Percentiles rank a stretch among this genome's conserved stretches.
Evolutionary conservation across 2,329 filamentous ascomycete genomes (phyloP).

Genomic region (Aspergillus viridinutans): DNA sequence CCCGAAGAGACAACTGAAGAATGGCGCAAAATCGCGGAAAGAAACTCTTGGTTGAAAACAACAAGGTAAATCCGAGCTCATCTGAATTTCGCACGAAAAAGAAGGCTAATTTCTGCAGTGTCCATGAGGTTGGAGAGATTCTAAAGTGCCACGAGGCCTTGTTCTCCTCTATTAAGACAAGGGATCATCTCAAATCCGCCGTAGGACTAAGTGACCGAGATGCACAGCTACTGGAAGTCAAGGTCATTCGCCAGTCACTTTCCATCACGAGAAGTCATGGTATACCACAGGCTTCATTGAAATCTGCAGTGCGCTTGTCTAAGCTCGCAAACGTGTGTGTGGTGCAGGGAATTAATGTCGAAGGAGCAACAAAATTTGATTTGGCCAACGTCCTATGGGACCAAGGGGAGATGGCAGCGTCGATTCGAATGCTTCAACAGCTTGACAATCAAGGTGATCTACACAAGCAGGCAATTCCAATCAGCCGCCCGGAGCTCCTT

Average conservation of each 20-base stretch:
- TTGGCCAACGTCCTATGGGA: conserved; percentile 90
- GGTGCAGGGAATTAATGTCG: conserved; percentile 68
- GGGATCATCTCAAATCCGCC: conserved; percentile 57
- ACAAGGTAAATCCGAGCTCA: conserved; percentile 58
- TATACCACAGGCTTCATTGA: conserved; percentile 79
- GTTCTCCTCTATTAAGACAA: conserved; percentile 72
- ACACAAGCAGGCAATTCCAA: conserved; percentile 64
- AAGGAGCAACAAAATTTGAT: conserved; percentile 74
- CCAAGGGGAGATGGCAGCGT: conserved; percentile 81
- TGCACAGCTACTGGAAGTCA: conserved; percentile 67
- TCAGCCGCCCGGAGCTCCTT: conserved; percentile 74
- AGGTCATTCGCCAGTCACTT: conserved; percentile 71
- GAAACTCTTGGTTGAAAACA: conserved; percentile 75
- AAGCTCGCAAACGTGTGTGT: conserved; percentile 68
- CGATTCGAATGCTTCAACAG: conserved; percentile 80
- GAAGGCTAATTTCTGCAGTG: conserved; percentile 30
- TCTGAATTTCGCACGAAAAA: neutral
- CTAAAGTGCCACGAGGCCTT: conserved; percentile 79
- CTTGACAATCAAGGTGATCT: conserved; percentile 61
- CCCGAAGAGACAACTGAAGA: conserved; percentile 58
- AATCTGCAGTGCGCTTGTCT: conserved; percentile 76
- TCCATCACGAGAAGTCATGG: conserved; percentile 73
- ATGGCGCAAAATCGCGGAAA: conserved; percentile 60
- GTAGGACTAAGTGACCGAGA: conserved; percentile 60
- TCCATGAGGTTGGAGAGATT: conserved; percentile 68